phyloP scores from a whole-genome alignment of 1,139 yeast species.

The Kluyveromyces sp. region DNA sequence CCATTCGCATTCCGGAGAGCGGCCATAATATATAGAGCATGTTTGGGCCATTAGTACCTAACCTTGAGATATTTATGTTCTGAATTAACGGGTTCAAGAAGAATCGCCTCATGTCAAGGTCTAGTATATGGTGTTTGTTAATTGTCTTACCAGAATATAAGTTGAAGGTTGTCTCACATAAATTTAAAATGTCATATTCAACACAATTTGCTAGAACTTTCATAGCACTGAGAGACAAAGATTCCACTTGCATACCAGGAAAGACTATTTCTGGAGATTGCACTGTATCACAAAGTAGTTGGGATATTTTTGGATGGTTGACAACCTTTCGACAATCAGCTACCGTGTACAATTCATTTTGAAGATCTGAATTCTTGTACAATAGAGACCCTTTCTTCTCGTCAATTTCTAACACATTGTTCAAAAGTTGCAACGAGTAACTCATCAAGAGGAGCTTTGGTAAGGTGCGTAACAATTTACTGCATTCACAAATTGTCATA shows the following conservation, averaged over 20 bases:
- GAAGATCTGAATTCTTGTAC: slow-evolving; percentile 24
- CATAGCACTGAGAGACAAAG: slow-evolving; percentile 33
- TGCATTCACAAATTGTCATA: slow-evolving; percentile 23
- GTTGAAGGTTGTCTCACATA: slow-evolving; percentile 46
- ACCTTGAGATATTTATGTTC: slow-evolving; percentile 34
- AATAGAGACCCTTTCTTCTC: slow-evolving; percentile 23
- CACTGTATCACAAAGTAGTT: slow-evolving; percentile 35
- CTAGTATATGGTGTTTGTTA: slow-evolving; percentile 21
- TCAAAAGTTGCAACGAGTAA: slow-evolving; percentile 27
- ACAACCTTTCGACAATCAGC: slow-evolving; percentile 38
- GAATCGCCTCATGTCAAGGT: not conserved
- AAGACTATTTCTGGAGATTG: slow-evolving; percentile 27
- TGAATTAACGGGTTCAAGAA: slow-evolving; percentile 27
- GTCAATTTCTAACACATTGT: slow-evolving; percentile 24
- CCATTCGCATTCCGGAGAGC: slow-evolving; percentile 40
- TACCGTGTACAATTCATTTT: slow-evolving; percentile 35
- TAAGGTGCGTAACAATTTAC: slow-evolving; percentile 16
- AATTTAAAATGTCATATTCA: slow-evolving; percentile 47
- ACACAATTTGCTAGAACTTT: slow-evolving; percentile 42
- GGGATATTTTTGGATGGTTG: slow-evolving; percentile 32
- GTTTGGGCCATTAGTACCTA: slow-evolving; percentile 29
- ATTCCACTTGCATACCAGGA: slow-evolving; percentile 27
- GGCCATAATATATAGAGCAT: slow-evolving; percentile 37
- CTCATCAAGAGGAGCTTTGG: slow-evolving; percentile 30
- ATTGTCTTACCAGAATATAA: slow-evolving; percentile 33